Base-by-base conservation (phyloP, 164 flowering plant genomes). In the Tetrastigma voinierianum region DNA sequence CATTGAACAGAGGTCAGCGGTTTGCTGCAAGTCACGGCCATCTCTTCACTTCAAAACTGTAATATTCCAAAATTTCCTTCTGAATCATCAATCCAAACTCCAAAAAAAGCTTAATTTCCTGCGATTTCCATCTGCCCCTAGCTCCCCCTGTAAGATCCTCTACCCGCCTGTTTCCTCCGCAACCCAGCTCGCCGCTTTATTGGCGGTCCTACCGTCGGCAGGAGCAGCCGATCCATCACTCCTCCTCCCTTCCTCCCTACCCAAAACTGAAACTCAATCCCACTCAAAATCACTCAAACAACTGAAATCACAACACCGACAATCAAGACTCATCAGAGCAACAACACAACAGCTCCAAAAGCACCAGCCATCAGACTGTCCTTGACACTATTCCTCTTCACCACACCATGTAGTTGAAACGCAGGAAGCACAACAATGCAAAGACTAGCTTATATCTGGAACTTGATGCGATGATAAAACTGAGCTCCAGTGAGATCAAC, bases 131-230 rank as follows among this genome's bases (percentile, higher is more conserved):
- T 32, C 40, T 32, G 40, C 40, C 40, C 40, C 40, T 32, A 32
- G 40, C 40, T 32, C 40, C 40, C 97, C 68, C 97, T 77, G 68
- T 91, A 91, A 23, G 95, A 89, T 16, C 97, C 97, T 85, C 97
- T 82, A 44, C 97, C 95, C 10, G 97, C 97, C 69, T 91, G 97
- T 62, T 91, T 85, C 82, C 89, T 91, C 76, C 97, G 67, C 73
- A 91, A 78, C 71, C 94, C 92, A 19, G 95, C 95, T 72, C 91
- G 79, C 75, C 84, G 81, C 67, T 85, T 89, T 80, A 91, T 82
- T 57, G 91, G 95, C 71, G 91, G 93, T 71, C 90, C 92, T 19
- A 82, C 86, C 9, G 87, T 83, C 32, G 86, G 83, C 58, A 82
- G 74, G 51, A 85, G 73, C 85, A 85, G 70, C 51, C 77, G 69